Base-by-base conservation (phyloP, 2,329 filamentous ascomycete species). In the Sarocladium oryzae region DNA sequence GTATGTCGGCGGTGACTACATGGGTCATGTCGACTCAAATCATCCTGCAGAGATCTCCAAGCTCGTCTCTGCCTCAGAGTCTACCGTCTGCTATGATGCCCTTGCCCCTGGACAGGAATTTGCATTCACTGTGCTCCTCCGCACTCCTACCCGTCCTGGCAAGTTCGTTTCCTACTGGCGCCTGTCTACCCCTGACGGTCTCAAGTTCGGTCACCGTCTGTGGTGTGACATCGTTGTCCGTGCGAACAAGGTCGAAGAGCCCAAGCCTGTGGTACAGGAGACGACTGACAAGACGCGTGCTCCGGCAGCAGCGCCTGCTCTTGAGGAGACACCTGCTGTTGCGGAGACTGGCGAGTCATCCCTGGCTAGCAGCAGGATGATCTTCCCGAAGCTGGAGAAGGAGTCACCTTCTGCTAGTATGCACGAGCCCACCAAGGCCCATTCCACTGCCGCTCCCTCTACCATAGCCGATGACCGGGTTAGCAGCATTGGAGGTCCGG, bases 151-250 rank as follows among this genome's bases (percentile, higher is more conserved):
- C 50, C 86, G 87, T 46, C 71, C 82, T 51, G 91, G 92, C 51
- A 88, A 86, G 67, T 78, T 85, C 54, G 93, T 96, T 62, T 97
- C 93, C 2, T 96, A 96, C 78, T 99, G 93, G 93, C 90, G 92
- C 56, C 74, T 99, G 57, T 95, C 91, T 60, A 84, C 88, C 53
- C 77, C 83, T 7, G 84, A 89, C 52, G 91, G 91, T 21, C 74
- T 79, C 56, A 86, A 89, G 57, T 96, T 97, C 57, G 93, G 93
- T 35, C 88, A 96, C 72, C 88, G 90, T 62, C 76, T 99, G 45
- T 99, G 92, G 92, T 96, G 92, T 64, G 90, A 97, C 58, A 82
- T 99, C 56, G 79, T 82, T 49, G 89, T 96, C 58, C 71, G 75
- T 59, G 60, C 63, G 26, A 63, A 69, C 56, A 65, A 72, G 58